Evolutionary conservation across 352 stramenopile genomes (phyloP), one percentile per base, ranked within the genome.

Genomic region (Chrysophaeum taylorii): DNA sequence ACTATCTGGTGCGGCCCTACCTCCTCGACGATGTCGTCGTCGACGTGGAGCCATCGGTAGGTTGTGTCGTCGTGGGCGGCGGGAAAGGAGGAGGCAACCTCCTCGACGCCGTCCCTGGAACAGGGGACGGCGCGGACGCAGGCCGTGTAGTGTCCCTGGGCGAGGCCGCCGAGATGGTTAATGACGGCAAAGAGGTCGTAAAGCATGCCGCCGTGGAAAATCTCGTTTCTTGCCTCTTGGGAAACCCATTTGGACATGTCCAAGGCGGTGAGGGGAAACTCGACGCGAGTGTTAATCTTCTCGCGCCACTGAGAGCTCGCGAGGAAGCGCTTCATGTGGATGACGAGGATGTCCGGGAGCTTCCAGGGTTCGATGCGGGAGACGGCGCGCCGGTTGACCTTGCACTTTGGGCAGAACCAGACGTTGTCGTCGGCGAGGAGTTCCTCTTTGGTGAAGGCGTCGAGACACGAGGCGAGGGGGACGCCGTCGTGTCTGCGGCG

Each of bases 301-400:
- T 90, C 83, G 57, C 83, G 79, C 82, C 82, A 92, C n/a, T 82
- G 69, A 12, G 81, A 86, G 4, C 88, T 92, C 69, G 94, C 96
- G 41, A 96, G 94, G 75, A 99, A 99, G n/a, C 95, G 89, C 81
- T 99, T 99, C 16, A 99, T 78, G 77, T 98, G 91, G 77, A 99
- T 94, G 38, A 97, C 93, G 33, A 99, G 75, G 37, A 98, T 84
- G 73, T 97, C 93, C 23, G 94, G 94, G 21, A 97, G 82, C 63
- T 91, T 91, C 80, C 93, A 99, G 16, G 98, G 78, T 57, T 96
- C 86, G 73, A 98, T 96, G 75, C 96, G 95, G 82, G 98, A 97
- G 72, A 92, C 95, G 23, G 92, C 93, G 53, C 92, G 89, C 60
- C 95, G 85, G 71, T 96, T 91, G 23, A 90, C 84, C 75, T 97